phyloP scores from a whole-genome alignment of 805 yeast genomes.

The Candida corydali region DNA sequence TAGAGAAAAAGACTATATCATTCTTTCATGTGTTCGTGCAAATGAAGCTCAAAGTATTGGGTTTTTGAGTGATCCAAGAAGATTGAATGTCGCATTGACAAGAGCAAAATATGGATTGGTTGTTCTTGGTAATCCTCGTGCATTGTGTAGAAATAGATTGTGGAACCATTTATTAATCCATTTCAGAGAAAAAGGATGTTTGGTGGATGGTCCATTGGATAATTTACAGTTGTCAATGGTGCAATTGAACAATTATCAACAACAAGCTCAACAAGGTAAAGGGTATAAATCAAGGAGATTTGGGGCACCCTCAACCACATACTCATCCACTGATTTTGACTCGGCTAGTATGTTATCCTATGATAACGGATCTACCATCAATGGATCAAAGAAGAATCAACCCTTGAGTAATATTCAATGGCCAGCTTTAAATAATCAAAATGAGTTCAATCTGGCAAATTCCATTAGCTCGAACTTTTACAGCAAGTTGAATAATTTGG shows the following conservation, averaged over 20 bases:
- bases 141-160: slow-evolving; percentile 62
- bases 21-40: slow-evolving; percentile 42
- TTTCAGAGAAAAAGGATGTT: slow-evolving; percentile 77
- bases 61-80: slow-evolving; percentile 40
- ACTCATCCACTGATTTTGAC: slow-evolving; percentile 19
- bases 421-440: slow-evolving; percentile 19
- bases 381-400: slow-evolving; percentile 1
- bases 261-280: slow-evolving; percentile 10
- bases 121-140: slow-evolving; percentile 79
- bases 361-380: slow-evolving; percentile 11
- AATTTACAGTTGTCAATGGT: slow-evolving; percentile 71
- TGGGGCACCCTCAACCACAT: slow-evolving; percentile 12
- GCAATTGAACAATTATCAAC: slow-evolving; percentile 35
- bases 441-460: slow-evolving; percentile 6
- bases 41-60: slow-evolving; percentile 39
- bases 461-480: slow-evolving; percentile 30
- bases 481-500: slow-evolving; percentile 20
- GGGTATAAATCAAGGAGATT: slow-evolving; percentile 2
- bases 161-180: slow-evolving; percentile 80
- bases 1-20: slow-evolving; percentile 42
- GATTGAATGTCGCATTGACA: slow-evolving; percentile 42
- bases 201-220: slow-evolving; percentile 86
- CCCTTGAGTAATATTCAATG: slow-evolving; percentile 14
- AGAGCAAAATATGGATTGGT: slow-evolving; percentile 41
- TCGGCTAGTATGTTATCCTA: slow-evolving; percentile 25